A percentile compares a stretch with the other conserved stretches of the same genome.
Conservation (phyloP, 148 eudicot species). For the Heliamphora exappendiculata region DNA sequence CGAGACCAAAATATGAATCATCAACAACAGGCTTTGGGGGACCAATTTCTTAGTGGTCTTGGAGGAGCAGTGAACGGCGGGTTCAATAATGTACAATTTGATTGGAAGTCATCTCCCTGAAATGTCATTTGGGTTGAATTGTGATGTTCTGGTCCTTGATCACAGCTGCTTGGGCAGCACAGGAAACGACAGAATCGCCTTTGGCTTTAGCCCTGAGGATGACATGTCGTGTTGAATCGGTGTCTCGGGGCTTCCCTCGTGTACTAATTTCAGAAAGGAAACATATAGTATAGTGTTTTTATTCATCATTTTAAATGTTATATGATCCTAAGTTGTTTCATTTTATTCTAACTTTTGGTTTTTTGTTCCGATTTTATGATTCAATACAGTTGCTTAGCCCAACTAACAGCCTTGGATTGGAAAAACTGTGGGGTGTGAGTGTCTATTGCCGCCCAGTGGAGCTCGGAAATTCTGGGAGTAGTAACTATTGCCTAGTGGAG, state of each 20-base stretch:
- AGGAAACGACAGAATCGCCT: slow-evolving; percentile 4
- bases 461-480: slow-evolving; percentile 8
- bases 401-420: slow-evolving; percentile 5
- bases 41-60: slow-evolving; percentile 59
- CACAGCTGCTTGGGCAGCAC: neutral
- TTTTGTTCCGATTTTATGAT: slow-evolving; percentile 1
- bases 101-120: slow-evolving; percentile 70
- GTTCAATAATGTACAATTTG: slow-evolving; percentile 59
- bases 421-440: too few species aligned
- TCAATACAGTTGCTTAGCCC: slow-evolving; percentile 12
- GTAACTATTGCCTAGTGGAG: slow-evolving; percentile 11
- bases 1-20: slow-evolving; percentile 58
- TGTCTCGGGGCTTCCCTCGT: too few species aligned
- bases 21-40: slow-evolving; percentile 62
- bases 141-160: neutral
- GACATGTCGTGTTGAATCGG: neutral
- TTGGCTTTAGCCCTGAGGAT: slow-evolving; percentile 15
- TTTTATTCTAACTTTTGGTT: slow-evolving; percentile 13
- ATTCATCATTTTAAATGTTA: slow-evolving; percentile 13
- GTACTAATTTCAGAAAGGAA: slow-evolving; percentile 11
- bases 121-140: neutral
- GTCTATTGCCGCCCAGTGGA: too few species aligned
- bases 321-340: slow-evolving; percentile 10
- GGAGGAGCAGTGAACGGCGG: slow-evolving; percentile 74
- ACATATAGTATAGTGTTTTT: slow-evolving; percentile 22